These are phyloP conservation scores for Geotrichum aggregatum DNA, from an alignment of 1,139 yeast genomes.

Conservation along the genomic window DNA sequence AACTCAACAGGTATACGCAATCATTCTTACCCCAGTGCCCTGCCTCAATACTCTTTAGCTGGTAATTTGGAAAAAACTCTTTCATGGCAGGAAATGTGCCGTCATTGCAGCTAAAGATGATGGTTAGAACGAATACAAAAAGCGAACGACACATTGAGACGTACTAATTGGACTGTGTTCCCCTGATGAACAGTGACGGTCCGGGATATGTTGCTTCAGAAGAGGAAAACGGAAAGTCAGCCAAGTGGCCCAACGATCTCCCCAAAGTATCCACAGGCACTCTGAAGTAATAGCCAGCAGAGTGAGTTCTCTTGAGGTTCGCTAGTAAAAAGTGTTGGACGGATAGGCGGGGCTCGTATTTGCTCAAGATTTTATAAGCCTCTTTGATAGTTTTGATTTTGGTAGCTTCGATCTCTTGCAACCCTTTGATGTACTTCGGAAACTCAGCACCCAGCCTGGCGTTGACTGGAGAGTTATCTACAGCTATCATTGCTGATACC, in stretches of 20 bases:
- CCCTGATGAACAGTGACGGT: conserved; percentile 76
- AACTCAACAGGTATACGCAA: neutral
- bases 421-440: conserved; percentile 57
- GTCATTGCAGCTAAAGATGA: conserved; percentile 56
- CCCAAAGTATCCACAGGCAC: conserved; percentile 70
- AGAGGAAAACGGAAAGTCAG: conserved; percentile 76
- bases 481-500: conserved; percentile 62
- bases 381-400: conserved; percentile 54
- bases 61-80: conserved; percentile 71
- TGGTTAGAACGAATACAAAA: neutral
- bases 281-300: conserved; percentile 41
- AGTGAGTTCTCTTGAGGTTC: conserved; percentile 47
- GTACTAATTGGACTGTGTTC: conserved; percentile 61
- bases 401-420: conserved; percentile 47
- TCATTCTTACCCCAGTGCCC: conserved; percentile 72
- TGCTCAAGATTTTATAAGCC: conserved; percentile 60
- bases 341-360: conserved; percentile 54
- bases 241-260: conserved; percentile 60
- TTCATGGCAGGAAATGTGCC: conserved; percentile 74
- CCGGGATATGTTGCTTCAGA: conserved; percentile 56
- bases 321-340: conserved; percentile 76
- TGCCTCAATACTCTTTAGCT: conserved; percentile 65
- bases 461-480: conserved; percentile 85
- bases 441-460: conserved; percentile 57
- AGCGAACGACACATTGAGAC: conserved; percentile 12